Base-by-base conservation (phyloP, 1,139 yeast species). In the Yamadazyma siamensis region DNA sequence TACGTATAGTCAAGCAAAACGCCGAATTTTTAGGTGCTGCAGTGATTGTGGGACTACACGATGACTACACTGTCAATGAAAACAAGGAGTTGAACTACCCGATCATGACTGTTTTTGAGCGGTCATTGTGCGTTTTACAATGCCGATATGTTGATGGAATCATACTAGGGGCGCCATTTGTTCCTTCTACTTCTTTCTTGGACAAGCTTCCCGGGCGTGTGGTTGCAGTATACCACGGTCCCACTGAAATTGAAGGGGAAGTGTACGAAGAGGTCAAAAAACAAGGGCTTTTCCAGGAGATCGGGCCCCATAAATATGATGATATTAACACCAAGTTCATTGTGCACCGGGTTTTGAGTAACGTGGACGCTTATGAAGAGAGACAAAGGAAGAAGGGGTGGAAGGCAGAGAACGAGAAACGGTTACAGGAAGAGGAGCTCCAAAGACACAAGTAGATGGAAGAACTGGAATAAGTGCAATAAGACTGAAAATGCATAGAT, bases 111-210 rank as follows among this genome's bases (percentile, higher is more conserved):
- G 49, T 84, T 16, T 75, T 82, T 39, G 97, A 91, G 55, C 74
- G 97, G 42, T 75, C 91, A 0, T 63, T 91, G 40, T 87, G 96
- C 56, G 91, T 87, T 7, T 62, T 91, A 46, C 96, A 89, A 55
- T 87, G 96, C 57, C 73, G 74, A 36, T 84, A 81, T 44, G 89
- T 89, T 17, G 95, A 88, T 50, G 87, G 83, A 0, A 68, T 87
- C 8, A 61, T 84, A 4, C 56, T 84, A 31, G 83, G 80, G 4
- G 85, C 86, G 1, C 94, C 94, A 4, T 75, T 66, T 47, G 46
- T 48, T 6, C 77, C 84, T 8, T 60, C 66, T 6, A 29, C 32
- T 7, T 44, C 50, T 4, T 79, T 68, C 40, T 49, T 79, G 26
- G 33, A 44, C 12, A 45, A 52, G 27, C 53, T 66, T 28, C 60